Base-by-base conservation (phyloP, 768 basidiomycete species). In the Boletus coccyginus region DNA sequence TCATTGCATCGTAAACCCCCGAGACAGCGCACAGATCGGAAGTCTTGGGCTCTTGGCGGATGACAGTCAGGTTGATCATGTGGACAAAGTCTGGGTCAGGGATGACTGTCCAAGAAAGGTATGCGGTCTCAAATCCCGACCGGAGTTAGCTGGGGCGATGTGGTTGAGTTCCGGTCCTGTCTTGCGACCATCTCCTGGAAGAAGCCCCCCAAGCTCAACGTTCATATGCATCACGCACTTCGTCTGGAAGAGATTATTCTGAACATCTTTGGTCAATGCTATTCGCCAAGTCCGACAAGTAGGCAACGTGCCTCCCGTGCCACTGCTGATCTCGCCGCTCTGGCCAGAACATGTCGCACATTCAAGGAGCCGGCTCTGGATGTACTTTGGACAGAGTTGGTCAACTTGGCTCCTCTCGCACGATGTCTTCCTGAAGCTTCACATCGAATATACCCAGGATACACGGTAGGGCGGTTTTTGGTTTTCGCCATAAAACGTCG, bases 381-480 rank as follows among this genome's bases (percentile, higher is more conserved):
- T 21, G 51, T 55, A 3, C 54, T 55, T 17, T 55, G 54, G 54
- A 44, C 51, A n/a, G 54, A 55, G 33, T 32, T 55, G 51, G 35
- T 19, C 16, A 44, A 54, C 29, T 19, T 55, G 16, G 44, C 54
- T 36, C 54, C 54, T 32, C 42, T 55, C 36, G 54, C 51, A 14
- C 50, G 54, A 8, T 55, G 54, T 38, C 27, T 55, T 44, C 54
- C 50, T 14, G 54, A 44, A 16, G 60, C 44, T 5, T 57, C 60
- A 7, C 60, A 46, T 53, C 54, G 40, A 17, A 39, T 61, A 50
- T 61, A 61, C 27, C 44, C 60, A 17, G 59, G 51, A 42, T 46
- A 48, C 21, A 16, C 47, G 33, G 60, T 61, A 44, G 39, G 59
- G 10, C 27, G 7, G 10, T 31, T 7, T 31, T 33, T 46, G 12